Evolutionary conservation across 2,329 filamentous ascomycete genomes (phyloP).

Genomic region (Fusarium pseudonygamai): DNA sequence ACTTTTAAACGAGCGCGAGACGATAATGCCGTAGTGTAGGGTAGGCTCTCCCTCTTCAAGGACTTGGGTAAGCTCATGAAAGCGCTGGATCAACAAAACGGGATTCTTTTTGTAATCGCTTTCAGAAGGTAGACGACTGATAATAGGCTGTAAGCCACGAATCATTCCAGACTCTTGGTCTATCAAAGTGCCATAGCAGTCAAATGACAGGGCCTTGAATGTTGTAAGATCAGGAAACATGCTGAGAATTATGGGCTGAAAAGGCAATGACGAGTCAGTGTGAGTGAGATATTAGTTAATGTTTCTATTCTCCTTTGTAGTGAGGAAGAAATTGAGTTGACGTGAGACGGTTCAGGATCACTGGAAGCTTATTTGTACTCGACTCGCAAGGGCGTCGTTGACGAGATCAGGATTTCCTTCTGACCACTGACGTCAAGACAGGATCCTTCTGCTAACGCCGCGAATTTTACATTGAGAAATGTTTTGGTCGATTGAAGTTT

Average conservation of each 20-base stretch:
- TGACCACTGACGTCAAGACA: constrained; percentile 1
- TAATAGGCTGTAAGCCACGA: not conserved
- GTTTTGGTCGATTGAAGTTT: rapidly evolving
- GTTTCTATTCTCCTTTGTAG: rapidly evolving
- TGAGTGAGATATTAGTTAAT: rapidly evolving
- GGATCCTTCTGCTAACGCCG: not conserved
- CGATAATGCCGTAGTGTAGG: not conserved
- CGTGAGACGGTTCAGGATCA: rapidly evolving
- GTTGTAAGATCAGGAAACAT: constrained; percentile 6
- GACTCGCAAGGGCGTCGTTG: constrained; percentile 4
- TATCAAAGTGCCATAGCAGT: constrained; percentile 12
- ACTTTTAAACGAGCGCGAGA: not conserved
- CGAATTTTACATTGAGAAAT: rapidly evolving
- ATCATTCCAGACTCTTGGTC: constrained; percentile 15
- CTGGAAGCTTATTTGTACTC: not conserved
- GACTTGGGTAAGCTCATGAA: not conserved
- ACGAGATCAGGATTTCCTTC: not conserved
- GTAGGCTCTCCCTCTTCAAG: constrained; percentile 1
- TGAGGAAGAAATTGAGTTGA: not conserved
- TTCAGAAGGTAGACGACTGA: not conserved
- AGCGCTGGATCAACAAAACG: not conserved
- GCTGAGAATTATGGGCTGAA: rapidly evolving
- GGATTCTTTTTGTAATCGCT: not conserved
- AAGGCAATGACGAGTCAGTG: rapidly evolving
- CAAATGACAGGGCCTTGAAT: constrained; percentile 12